phyloP scores from a whole-genome alignment of 768 basidiomycete genomes.

The Pisolithus albus region DNA sequence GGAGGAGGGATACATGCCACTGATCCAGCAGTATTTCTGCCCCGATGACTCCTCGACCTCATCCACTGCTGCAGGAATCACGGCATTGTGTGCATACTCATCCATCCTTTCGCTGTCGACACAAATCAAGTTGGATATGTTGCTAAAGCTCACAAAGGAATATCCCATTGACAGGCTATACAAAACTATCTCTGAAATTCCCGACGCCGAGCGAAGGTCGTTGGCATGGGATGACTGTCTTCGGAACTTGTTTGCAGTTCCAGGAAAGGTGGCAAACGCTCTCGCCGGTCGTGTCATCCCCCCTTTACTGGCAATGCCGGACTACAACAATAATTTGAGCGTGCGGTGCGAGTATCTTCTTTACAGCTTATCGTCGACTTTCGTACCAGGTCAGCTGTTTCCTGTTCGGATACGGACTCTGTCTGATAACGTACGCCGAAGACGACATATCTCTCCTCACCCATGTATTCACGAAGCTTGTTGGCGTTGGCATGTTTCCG shows the following conservation, averaged over 20 bases:
- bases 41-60: conserved; percentile 56
- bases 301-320: conserved; percentile 43
- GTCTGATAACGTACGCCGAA: conserved; percentile 24
- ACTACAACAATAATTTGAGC: conserved; percentile 50
- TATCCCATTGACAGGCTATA: conserved; percentile 71
- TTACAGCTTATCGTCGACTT: conserved; percentile 32
- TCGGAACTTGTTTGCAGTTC: conserved; percentile 55
- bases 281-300: conserved; percentile 43
- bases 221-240: conserved; percentile 74
- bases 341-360: conserved; percentile 49
- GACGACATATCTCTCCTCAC: conserved; percentile 33
- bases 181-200: conserved; percentile 37
- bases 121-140: conserved; percentile 43
- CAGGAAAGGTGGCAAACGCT: conserved; percentile 74
- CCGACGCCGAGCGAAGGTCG: conserved; percentile 20
- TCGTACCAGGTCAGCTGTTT: conserved; percentile 35
- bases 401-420: conserved; percentile 4
- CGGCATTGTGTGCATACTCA: conserved; percentile 57
- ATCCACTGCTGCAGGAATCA: conserved; percentile 41
- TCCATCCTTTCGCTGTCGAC: conserved; percentile 50
- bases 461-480: conserved; percentile 59
- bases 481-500: conserved; percentile 63
- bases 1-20: conserved; percentile 37
- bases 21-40: conserved; percentile 68
- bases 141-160: conserved; percentile 47